Conservation (phyloP, 2,329 filamentous ascomycete species). For the Neonectria punicea region DNA sequence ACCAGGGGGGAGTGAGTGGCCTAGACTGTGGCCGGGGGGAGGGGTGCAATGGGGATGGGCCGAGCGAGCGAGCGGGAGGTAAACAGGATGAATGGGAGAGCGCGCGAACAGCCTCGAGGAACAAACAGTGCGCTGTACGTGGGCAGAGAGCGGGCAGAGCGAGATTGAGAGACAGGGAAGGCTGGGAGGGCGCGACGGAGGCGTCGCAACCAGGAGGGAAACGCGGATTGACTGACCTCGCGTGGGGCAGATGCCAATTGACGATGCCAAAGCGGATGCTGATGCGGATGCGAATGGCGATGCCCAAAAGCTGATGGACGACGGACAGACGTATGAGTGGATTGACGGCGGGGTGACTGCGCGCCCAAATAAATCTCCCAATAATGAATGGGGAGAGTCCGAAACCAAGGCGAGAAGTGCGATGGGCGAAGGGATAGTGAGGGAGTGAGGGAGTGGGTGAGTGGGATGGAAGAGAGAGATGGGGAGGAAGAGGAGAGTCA, state of each 20-base stretch:
- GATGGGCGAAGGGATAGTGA: conserved; percentile 12
- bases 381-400: conserved; percentile 30
- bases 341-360: conserved; percentile 25
- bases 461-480: conserved; percentile 10
- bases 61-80: conserved; percentile 14
- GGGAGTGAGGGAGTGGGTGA: conserved; percentile 9
- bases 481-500: conserved; percentile 22
- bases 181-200: not conserved
- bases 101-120: not conserved
- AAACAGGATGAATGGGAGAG: conserved; percentile 6
- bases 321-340: conserved; percentile 13
- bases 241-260: conserved; percentile 1
- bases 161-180: not conserved
- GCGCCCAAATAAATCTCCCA: conserved; percentile 17
- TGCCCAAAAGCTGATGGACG: not conserved
- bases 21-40: conserved; percentile 31
- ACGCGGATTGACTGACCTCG: conserved; percentile 20
- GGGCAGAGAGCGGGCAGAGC: not conserved
- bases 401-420: conserved; percentile 21
- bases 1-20: conserved; percentile 40
- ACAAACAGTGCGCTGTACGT: not conserved
- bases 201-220: not conserved
- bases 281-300: conserved; percentile 2
- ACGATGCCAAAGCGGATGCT: not conserved
- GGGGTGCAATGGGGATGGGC: conserved; percentile 31